Base-by-base conservation (phyloP, 495 filamentous ascomycete species). In the Lentithecium fluviatile region DNA sequence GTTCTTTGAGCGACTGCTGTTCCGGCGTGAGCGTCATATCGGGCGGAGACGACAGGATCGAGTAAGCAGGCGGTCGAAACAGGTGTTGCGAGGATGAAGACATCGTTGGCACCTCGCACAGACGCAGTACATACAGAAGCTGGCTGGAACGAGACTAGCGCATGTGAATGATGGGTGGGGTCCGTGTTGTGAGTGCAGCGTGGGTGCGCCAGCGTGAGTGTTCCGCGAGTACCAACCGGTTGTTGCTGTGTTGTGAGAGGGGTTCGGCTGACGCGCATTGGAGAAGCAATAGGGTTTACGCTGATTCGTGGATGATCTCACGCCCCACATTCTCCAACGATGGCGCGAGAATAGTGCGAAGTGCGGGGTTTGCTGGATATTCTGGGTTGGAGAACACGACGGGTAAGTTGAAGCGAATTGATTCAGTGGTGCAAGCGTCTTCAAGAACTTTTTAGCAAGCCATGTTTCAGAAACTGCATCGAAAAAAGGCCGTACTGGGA, bases 281-380 rank as follows among this genome's bases (percentile, higher is more conserved):
- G 15, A 17, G 42, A 37, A 10, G 43, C 17, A 12, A 21, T 21
- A 8, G 13, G 43, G 32, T 15, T 19, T 25, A 50, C 20, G 36
- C n/a, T 52, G 46, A 51, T 62, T 62, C 45, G 59, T 56, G 59
- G 51, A 10, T 32, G 29, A 49, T 43, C 37, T 4, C n/a, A 29
- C 25, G 59, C 59, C 59, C 59, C 59, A 62, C 59, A 62, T 56
- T 62, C 59, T 56, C 59, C 59, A 62, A 56, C 42, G 37, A 12
- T 25, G 15, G 29, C 15, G 6, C 25, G 6, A 17, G 29, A 21
- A 32, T 32, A 4, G 29, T 32, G 34, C 7, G 38, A 52, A 42
- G n/a, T 34, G 56, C 20, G 46, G 47, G 45, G 34, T 51, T 45
- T 23, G 37, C 8, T 13, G n/a, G 6, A 20, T n/a, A n/a, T 36